Evolutionary conservation across 805 yeast genomes (phyloP).

Genomic region (Kuraishia hungarica): DNA sequence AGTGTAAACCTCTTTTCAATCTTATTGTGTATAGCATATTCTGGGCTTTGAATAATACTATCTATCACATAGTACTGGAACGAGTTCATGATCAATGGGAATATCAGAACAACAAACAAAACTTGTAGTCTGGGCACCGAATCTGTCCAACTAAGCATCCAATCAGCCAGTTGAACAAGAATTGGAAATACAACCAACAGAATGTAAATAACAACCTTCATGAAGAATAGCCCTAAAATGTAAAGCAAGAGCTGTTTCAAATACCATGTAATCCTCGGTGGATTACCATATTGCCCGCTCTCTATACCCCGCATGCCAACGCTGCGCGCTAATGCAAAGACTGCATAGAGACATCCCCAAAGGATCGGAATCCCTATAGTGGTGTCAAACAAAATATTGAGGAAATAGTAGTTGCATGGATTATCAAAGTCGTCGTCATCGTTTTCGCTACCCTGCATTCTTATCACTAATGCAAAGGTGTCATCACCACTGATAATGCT

Average conservation of each 20-base stretch:
- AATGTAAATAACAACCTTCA: constrained; percentile 50
- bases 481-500: constrained; percentile 47
- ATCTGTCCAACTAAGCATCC: constrained; percentile 77
- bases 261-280: constrained; percentile 56
- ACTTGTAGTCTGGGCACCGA: constrained; percentile 77
- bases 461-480: constrained; percentile 2
- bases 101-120: constrained; percentile 76
- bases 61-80: constrained; percentile 69
- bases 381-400: constrained; percentile 83
- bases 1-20: not conserved
- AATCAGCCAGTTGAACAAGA: constrained; percentile 62
- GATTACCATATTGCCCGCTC: constrained; percentile 57
- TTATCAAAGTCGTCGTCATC: constrained; percentile 29
- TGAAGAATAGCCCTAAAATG: constrained; percentile 46
- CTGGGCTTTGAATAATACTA: constrained; percentile 58
- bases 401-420: constrained; percentile 93
- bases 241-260: constrained; percentile 66
- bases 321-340: constrained; percentile 37
- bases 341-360: constrained; percentile 44
- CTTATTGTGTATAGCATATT: constrained; percentile 9
- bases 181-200: constrained; percentile 55
- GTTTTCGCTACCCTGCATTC: constrained; percentile 3
- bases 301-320: constrained; percentile 38
- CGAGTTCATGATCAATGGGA: constrained; percentile 66
- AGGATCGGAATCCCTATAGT: constrained; percentile 87